Conservation (phyloP, 2,329 filamentous ascomycete genomes). For the Lojkania enalia region DNA sequence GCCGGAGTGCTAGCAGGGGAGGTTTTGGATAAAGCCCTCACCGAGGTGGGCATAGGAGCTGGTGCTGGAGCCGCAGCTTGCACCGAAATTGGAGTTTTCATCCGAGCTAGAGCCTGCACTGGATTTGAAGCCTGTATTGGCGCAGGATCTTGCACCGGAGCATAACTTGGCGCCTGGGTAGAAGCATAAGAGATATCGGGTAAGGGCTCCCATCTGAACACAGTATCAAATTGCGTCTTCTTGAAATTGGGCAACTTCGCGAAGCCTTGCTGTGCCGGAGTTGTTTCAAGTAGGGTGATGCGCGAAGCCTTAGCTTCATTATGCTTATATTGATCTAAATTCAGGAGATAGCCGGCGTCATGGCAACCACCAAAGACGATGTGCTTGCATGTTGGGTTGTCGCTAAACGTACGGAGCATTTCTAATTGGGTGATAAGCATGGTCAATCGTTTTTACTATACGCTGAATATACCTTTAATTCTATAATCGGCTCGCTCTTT, state of each 20-base stretch:
- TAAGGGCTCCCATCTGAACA: slow-evolving; percentile 49
- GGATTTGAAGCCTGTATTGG: slow-evolving; percentile 14
- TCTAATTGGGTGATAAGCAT: slow-evolving; percentile 27
- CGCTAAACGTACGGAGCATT: slow-evolving; percentile 51
- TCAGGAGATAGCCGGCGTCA: slow-evolving; percentile 52
- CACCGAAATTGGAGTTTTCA: slow-evolving; percentile 3
- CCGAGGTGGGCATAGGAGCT: not conserved
- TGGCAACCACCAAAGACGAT: slow-evolving; percentile 54
- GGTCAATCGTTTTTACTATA: not conserved
- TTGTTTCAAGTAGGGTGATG: slow-evolving; percentile 52
- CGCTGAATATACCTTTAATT: slow-evolving; percentile 42
- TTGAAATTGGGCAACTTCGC: slow-evolving; percentile 45
- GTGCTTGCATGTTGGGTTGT: slow-evolving; percentile 51
- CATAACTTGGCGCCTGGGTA: not conserved
- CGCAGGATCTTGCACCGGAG: slow-evolving; percentile 2
- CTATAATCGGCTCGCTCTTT: slow-evolving; percentile 55
- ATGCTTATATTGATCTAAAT: slow-evolving; percentile 51
- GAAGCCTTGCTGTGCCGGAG: slow-evolving; percentile 48
- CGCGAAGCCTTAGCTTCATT: slow-evolving; percentile 42
- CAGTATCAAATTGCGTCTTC: slow-evolving; percentile 42
- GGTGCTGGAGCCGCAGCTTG: slow-evolving; percentile 14
- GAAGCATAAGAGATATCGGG: slow-evolving; percentile 28
- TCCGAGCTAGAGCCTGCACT: slow-evolving; percentile 12
- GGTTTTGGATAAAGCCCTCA: slow-evolving; percentile 6
- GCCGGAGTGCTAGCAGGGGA: slow-evolving; percentile 19